These are phyloP conservation scores for Maudiozyma saulgeensis DNA, from an alignment of 805 yeast species.

Conservation along the genomic window DNA sequence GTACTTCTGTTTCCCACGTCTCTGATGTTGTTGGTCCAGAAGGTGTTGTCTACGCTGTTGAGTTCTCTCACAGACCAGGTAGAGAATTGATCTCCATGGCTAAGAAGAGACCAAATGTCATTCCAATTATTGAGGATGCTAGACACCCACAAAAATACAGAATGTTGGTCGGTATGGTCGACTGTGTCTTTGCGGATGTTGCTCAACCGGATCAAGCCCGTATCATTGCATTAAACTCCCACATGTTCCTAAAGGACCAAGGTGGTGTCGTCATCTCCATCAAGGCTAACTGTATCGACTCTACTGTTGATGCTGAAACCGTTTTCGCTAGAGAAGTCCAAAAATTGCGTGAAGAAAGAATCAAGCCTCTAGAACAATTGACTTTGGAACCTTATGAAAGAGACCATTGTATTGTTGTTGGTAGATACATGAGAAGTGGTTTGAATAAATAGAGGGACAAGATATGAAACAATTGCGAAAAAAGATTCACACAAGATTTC, in stretches of 20 bases:
- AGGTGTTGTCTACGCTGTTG: slow-evolving; percentile 97
- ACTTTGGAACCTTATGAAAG: slow-evolving; percentile 99
- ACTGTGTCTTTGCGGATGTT: slow-evolving; percentile 97
- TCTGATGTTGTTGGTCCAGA: slow-evolving; percentile 98
- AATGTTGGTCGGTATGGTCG: slow-evolving; percentile 98
- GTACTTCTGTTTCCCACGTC: slow-evolving; percentile 98
- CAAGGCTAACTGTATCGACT: slow-evolving; percentile 99
- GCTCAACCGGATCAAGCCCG: slow-evolving; percentile 99
- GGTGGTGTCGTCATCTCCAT: slow-evolving; percentile 98
- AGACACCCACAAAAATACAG: slow-evolving; percentile 99
- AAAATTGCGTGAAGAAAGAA: slow-evolving; percentile 96
- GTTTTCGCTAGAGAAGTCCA: slow-evolving; percentile 99
- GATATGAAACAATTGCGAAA: no score
- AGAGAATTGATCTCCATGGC: slow-evolving; percentile 99
- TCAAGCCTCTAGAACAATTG: slow-evolving; percentile 96
- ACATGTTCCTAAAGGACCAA: slow-evolving; percentile 93
- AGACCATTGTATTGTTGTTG: slow-evolving; percentile 98
- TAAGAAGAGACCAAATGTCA: slow-evolving; percentile 98
- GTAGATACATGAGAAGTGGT: slow-evolving; percentile 91
- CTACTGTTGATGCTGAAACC: slow-evolving; percentile 98
- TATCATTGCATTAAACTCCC: slow-evolving; percentile 96
- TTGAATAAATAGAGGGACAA: slow-evolving; percentile 28
- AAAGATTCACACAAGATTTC: neutral
- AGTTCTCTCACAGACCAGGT: slow-evolving; percentile 99
- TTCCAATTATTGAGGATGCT: slow-evolving; percentile 98